Percentiles rank a stretch among this genome's conserved stretches.
Conservation (phyloP, 805 yeast genomes). For the Ogataea allantospora region DNA sequence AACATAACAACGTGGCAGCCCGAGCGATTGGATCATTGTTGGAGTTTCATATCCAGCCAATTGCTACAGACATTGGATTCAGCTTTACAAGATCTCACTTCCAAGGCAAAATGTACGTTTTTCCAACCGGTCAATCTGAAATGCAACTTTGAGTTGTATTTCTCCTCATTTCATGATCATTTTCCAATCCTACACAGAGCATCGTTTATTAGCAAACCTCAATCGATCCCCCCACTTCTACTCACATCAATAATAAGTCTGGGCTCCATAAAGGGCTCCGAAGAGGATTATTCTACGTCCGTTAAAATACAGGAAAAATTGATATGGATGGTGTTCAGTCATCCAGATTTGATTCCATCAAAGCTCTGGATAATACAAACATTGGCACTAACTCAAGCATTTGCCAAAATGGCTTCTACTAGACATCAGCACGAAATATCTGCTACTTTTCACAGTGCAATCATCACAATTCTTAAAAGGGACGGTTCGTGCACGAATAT, state of each 20-base stretch:
- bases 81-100: neutral
- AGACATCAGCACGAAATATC: constrained; percentile 27
- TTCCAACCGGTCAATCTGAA: constrained; percentile 21
- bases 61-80: neutral
- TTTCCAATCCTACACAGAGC: constrained; percentile 28
- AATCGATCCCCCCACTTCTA: constrained; percentile 24
- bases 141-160: constrained; percentile 19
- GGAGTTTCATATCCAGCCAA: neutral
- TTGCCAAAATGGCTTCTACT: constrained; percentile 29
- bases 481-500: constrained; percentile 19
- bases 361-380: constrained; percentile 29
- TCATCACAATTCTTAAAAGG: constrained; percentile 22
- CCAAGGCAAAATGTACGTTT: constrained; percentile 7
- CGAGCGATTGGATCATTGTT: neutral
- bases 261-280: constrained; percentile 24
- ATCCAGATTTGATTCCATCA: constrained; percentile 24
- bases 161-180: constrained; percentile 29
- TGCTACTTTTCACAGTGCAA: constrained; percentile 29
- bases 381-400: constrained; percentile 26
- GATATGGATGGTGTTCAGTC: constrained; percentile 26
- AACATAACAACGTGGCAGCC: neutral
- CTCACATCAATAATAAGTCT: constrained; percentile 24
- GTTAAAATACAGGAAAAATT: constrained; percentile 26
- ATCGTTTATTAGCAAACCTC: constrained; percentile 19
- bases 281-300: constrained; percentile 22